Evolutionary conservation across 129 eudicot species (phyloP).

Genomic region (Escallonia rubra): DNA sequence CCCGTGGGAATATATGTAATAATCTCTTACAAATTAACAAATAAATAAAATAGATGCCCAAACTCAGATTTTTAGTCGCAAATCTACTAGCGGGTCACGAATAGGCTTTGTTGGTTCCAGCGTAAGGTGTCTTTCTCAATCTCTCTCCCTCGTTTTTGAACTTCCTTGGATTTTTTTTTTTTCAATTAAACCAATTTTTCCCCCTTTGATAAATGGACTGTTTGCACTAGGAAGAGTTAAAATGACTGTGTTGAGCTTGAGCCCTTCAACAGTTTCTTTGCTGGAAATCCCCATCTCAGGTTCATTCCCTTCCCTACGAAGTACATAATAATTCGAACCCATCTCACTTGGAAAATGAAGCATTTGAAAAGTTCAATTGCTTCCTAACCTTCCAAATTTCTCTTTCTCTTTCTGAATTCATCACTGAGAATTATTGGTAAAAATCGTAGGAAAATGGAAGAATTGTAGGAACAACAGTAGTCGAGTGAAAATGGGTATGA

Average conservation of each 20-base stretch:
- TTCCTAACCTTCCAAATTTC: neutral
- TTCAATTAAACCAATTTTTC: too few species aligned
- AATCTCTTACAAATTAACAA: too few species aligned
- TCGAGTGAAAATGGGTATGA: slow-evolving; percentile 25
- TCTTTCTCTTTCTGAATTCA: neutral
- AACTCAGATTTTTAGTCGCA: too few species aligned
- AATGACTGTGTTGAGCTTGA: slow-evolving; percentile 18
- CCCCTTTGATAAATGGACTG: neutral
- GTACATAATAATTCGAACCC: neutral
- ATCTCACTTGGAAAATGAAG: neutral
- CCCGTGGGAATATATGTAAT: too few species aligned
- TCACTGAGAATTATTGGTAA: neutral
- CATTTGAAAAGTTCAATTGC: too few species aligned
- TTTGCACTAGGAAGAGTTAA: neutral
- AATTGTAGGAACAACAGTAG: slow-evolving; percentile 28
- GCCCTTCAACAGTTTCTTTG: neutral
- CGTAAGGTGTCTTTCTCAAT: too few species aligned
- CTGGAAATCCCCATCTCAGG: slow-evolving; percentile 20
- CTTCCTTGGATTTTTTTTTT: too few species aligned
- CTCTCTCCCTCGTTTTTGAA: too few species aligned
- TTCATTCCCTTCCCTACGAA: slow-evolving; percentile 3
- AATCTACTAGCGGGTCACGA: too few species aligned
- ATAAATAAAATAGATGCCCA: too few species aligned
- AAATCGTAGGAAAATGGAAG: slow-evolving; percentile 33
- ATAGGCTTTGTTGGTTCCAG: too few species aligned